Base-by-base conservation (phyloP, 176 grass and related monocot species). In the Hsuehochloa calcarea region DNA sequence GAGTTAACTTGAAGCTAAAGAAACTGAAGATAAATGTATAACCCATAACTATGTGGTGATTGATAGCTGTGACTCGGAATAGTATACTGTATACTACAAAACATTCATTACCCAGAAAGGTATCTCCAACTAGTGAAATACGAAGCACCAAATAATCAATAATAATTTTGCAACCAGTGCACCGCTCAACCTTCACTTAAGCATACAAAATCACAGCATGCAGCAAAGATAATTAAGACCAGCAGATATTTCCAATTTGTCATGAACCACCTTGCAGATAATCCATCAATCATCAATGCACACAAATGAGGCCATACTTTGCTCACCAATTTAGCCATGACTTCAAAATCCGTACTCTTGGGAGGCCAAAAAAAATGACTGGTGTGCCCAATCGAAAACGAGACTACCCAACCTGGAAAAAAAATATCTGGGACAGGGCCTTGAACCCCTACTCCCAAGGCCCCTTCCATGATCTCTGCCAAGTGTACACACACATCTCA, bases 161-260 rank as follows among this genome's bases (percentile, higher is more conserved):
- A 39, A 39, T 9, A 68, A 39, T 39, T 13, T 15, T 61, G 20
- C 74, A 22, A 35, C 22, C 35, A 17, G 7, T 78, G 13, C 25
- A 20, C 20, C 1, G 13, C 22, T 17, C 38, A 54, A 66, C 27
- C 35, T 40, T 65, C 58, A 78, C 67, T 41, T 23, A 45, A 63
- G 39, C 34, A 81, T 51, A 77, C 6, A 87, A 74, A 72, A 56
- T 77, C 52, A 55, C 43, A 54, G 44, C 43, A 40, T 29, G 43
- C 8, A 74, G 15, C 37, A 16, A 13, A 63, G 19, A 8, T 35
- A 15, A 23, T n/a, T 19, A 17, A 29, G 23, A 15, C 11, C 60
- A 63, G 25, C 25, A 67, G 31, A 12, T 12, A 17, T 37, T 65
- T 1, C 29, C 26, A 35, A 65, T 65, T 15, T 10, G 29, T 31